Evolutionary conservation across 140 eudicot genomes (phyloP).

Genomic region (Erigeron philadelphicus): DNA sequence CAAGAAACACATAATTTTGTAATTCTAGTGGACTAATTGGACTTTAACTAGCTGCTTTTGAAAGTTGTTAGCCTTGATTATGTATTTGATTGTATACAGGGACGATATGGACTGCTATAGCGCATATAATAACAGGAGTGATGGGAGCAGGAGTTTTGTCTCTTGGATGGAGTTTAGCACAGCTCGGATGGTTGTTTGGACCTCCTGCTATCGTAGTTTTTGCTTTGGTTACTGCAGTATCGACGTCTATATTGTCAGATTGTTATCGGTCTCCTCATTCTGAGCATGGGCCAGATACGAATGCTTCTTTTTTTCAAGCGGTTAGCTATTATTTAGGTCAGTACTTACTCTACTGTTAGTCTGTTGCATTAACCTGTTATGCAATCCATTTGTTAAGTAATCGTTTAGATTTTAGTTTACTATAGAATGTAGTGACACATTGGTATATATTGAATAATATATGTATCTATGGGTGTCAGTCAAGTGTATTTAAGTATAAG

Average conservation of each 20-base stretch:
- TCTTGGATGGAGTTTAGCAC: slow-evolving; percentile 69
- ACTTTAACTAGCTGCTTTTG: no score
- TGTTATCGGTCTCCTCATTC: slow-evolving; percentile 57
- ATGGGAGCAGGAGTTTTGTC: slow-evolving; percentile 77
- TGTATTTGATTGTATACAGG: slow-evolving; percentile 30
- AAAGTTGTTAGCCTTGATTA: not conserved
- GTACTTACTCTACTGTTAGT: slow-evolving; percentile 5
- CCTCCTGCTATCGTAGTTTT: slow-evolving; percentile 42
- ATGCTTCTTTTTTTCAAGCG: slow-evolving; percentile 43
- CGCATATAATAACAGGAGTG: slow-evolving; percentile 71
- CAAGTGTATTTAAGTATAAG: no score
- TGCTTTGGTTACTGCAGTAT: slow-evolving; percentile 42
- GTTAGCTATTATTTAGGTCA: slow-evolving; percentile 42
- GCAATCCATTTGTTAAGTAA: no score
- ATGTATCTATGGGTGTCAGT: no score
- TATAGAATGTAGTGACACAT: no score
- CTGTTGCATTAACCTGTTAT: no score
- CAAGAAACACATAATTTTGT: not conserved
- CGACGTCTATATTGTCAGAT: slow-evolving; percentile 39
- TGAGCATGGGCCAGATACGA: slow-evolving; percentile 37
- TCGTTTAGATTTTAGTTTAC: no score
- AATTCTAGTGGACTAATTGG: no score
- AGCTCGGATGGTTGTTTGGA: slow-evolving; percentile 72
- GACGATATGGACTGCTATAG: slow-evolving; percentile 60
- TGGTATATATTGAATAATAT: no score